phyloP scores from a whole-genome alignment of 805 yeast genomes.

The Lachancea lanzarotensis region DNA sequence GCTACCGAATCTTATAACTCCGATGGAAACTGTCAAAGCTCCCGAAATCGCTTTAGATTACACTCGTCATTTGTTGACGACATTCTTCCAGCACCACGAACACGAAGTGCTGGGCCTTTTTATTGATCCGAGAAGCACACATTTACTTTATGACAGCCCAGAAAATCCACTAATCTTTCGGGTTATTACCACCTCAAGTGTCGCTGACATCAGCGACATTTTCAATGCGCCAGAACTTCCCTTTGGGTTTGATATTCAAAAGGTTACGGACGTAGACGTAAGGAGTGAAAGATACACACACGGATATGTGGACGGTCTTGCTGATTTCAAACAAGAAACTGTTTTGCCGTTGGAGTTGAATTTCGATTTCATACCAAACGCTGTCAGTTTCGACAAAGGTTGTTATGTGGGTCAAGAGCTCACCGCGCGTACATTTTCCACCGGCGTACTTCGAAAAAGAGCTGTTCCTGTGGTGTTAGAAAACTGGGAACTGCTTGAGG shows the following conservation, averaged over 20 bases:
- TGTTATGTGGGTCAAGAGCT: conserved; percentile 96
- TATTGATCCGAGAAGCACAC: conserved; percentile 22
- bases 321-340: conserved; percentile 42
- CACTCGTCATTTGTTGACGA: conserved; percentile 15
- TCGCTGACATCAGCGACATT: conserved; percentile 24
- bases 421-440: conserved; percentile 79
- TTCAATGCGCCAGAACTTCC: conserved; percentile 23
- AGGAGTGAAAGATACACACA: conserved; percentile 38
- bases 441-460: conserved; percentile 78
- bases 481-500: conserved; percentile 6
- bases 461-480: conserved; percentile 56
- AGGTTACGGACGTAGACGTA: conserved; percentile 27
- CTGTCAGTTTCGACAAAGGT: conserved; percentile 81
- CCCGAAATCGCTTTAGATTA: conserved; percentile 21
- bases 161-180: conserved; percentile 64
- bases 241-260: conserved; percentile 19
- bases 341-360: conserved; percentile 78
- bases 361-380: conserved; percentile 66
- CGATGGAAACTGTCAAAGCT: conserved; percentile 17
- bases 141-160: conserved; percentile 57
- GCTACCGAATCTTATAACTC: conserved; percentile 24
- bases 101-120: conserved; percentile 16
- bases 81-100: conserved; percentile 20
- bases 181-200: conserved; percentile 33
- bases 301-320: conserved; percentile 51